Percentiles rank a stretch among this genome's conserved stretches.
These are phyloP conservation scores for Cercospora sojina DNA, from an alignment of 2,329 filamentous ascomycete genomes.

Conservation along the genomic window DNA sequence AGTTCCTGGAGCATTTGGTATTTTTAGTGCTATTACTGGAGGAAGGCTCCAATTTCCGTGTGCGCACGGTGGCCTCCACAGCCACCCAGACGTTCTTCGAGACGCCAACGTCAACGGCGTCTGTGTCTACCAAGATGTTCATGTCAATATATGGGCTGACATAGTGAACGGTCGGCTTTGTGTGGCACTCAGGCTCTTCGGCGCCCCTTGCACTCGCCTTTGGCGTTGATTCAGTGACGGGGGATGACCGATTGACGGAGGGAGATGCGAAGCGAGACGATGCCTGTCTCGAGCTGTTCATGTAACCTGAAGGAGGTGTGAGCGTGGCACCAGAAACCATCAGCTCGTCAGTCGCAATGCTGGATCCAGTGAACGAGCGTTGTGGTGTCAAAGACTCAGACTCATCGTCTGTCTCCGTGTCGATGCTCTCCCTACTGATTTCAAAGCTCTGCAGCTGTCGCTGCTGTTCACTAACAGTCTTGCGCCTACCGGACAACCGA, in stretches of 20 bases:
- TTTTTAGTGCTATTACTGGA: background rate
- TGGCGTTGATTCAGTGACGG: conserved; percentile 25
- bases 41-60: conserved; percentile 16
- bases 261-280: conserved; percentile 20
- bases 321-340: conserved; percentile 18
- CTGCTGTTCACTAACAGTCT: conserved; percentile 27
- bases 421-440: conserved; percentile 30
- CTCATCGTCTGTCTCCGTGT: conserved; percentile 17
- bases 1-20: background rate
- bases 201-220: conserved; percentile 14
- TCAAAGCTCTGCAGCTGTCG: conserved; percentile 33
- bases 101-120: conserved; percentile 29
- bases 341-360: conserved; percentile 30
- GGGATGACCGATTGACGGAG: conserved; percentile 15
- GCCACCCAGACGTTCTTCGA: conserved; percentile 34
- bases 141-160: conserved; percentile 33
- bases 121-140: conserved; percentile 25
- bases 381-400: conserved; percentile 14
- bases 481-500: conserved; percentile 33
- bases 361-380: conserved; percentile 32
- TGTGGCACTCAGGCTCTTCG: background rate
- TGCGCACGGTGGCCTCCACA: conserved; percentile 32
- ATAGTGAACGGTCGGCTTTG: background rate
- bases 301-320: conserved; percentile 16
- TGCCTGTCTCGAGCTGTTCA: conserved; percentile 9